phyloP scores from a whole-genome alignment of 176 grass and related monocot species.

The Oryza rufipogon region DNA sequence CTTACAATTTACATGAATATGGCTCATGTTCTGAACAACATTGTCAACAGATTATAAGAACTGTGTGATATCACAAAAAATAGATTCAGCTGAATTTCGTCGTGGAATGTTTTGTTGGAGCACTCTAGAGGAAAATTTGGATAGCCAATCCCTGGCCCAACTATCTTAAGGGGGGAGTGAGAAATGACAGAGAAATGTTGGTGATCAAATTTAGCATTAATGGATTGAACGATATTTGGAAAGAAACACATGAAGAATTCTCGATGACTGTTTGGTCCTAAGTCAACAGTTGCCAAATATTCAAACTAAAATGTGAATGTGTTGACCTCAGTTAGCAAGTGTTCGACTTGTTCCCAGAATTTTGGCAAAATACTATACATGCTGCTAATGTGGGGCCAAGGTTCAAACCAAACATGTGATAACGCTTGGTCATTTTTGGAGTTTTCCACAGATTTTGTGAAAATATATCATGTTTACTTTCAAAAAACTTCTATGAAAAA shows the following conservation, averaged over 20 bases:
- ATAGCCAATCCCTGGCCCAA: not conserved
- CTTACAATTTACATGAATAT: conserved; percentile 1
- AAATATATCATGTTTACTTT: not conserved
- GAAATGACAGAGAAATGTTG: conserved; percentile 3
- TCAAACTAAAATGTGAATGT: not conserved
- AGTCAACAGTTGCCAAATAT: not conserved
- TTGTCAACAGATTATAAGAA: not conserved
- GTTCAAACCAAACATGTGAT: conserved; percentile 7
- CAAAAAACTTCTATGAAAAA: conserved; percentile 10
- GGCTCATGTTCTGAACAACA: not conserved
- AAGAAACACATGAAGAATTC: not conserved
- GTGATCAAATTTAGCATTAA: conserved; percentile 3
- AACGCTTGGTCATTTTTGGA: not conserved
- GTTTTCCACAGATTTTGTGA: not conserved
- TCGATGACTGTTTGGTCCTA: not conserved
- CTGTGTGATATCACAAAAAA: conserved; percentile 12
- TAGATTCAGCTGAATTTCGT: conserved; percentile 13
- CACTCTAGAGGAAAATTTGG: not conserved
- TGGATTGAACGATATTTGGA: not conserved
- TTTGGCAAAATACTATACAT: conserved; percentile 20
- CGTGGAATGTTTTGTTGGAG: conserved; percentile 10
- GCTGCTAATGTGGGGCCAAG: not conserved
- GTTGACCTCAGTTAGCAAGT: not conserved
- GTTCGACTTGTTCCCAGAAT: not conserved
- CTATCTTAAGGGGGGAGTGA: not conserved